phyloP scores from a whole-genome alignment of 2,329 filamentous ascomycete genomes.

The Chrysosphaeria jannelii region DNA sequence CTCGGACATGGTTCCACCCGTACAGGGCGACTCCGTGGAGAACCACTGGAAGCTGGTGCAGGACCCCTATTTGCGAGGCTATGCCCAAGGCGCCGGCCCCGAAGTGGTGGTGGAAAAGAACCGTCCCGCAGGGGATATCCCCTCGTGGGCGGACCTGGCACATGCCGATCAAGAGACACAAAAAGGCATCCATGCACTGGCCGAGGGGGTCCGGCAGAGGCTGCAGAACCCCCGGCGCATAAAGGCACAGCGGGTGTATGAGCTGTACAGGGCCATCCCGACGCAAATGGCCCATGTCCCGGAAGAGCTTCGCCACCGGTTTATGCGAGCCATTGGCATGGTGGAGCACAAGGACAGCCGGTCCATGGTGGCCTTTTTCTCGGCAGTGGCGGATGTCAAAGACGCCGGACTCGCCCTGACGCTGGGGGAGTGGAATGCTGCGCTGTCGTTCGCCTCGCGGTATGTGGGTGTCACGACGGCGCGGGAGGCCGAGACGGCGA shows the following conservation, averaged over 20 bases:
- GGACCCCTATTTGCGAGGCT: slow-evolving; percentile 22
- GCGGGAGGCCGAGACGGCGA: slow-evolving; percentile 31
- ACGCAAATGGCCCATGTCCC: slow-evolving; percentile 19
- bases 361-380: slow-evolving; percentile 57
- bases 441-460: slow-evolving; percentile 48
- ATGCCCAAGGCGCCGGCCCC: slow-evolving; percentile 19
- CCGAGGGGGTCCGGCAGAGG: slow-evolving; percentile 11
- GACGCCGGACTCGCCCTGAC: slow-evolving; percentile 37
- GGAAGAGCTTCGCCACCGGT: slow-evolving; percentile 21
- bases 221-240: slow-evolving; percentile 13
- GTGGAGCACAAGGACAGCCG: slow-evolving; percentile 22
- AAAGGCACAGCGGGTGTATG: slow-evolving; percentile 16
- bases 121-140: slow-evolving; percentile 16
- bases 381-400: slow-evolving; percentile 58
- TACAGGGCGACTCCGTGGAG: slow-evolving; percentile 17
- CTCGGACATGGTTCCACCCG: too few species aligned
- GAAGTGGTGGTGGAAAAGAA: slow-evolving; percentile 19
- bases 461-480: slow-evolving; percentile 29
- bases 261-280: slow-evolving; percentile 18
- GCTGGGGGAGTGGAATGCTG: slow-evolving; percentile 50
- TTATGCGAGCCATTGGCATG: slow-evolving; percentile 39
- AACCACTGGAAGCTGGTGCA: slow-evolving; percentile 20
- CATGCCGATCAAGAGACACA: slow-evolving; percentile 10
- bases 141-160: slow-evolving; percentile 12
- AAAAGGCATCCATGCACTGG: slow-evolving; percentile 11